Evolutionary conservation across 2,329 filamentous ascomycete species (phyloP).

Genomic region (Teratosphaeria viscida): DNA sequence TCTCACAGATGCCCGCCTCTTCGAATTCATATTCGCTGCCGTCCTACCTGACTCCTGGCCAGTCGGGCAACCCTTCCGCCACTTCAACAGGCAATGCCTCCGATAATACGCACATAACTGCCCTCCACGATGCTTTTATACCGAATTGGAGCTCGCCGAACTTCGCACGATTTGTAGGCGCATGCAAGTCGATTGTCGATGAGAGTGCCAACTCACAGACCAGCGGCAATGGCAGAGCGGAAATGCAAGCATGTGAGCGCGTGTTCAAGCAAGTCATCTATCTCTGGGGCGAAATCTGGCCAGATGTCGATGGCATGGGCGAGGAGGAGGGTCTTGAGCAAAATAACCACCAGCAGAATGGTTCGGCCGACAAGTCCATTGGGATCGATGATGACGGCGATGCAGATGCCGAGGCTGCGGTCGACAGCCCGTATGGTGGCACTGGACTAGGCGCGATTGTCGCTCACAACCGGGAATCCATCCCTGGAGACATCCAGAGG

Average conservation of each 20-base stretch:
- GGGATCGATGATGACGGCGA: conserved; percentile 13
- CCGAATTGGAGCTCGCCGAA: conserved; percentile 42
- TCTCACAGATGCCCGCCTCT: conserved; percentile 13
- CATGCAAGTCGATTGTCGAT: conserved; percentile 38
- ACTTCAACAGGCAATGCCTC: conserved; percentile 15
- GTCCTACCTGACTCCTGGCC: conserved; percentile 17
- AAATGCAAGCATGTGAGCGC: conserved; percentile 37
- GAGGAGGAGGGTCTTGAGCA: conserved; percentile 28
- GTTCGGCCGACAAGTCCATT: conserved; percentile 5
- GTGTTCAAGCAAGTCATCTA: conserved; percentile 39
- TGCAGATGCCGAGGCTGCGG: conserved; percentile 9
- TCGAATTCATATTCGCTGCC: conserved; percentile 21
- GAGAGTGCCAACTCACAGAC: conserved; percentile 40
- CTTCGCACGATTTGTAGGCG: conserved; percentile 41
- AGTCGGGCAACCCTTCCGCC: conserved; percentile 3
- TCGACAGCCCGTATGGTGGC: conserved; percentile 14
- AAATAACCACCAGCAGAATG: conserved; percentile 1
- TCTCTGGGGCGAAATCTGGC: conserved; percentile 40
- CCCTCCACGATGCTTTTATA: conserved; percentile 40
- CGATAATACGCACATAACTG: conserved; percentile 36
- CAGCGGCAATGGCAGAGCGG: conserved; percentile 36
- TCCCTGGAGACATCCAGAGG: background rate
- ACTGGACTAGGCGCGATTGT: conserved; percentile 14
- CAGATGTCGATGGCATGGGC: conserved; percentile 40
- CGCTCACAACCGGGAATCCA: conserved; percentile 5